Evolutionary conservation across 305 asterid genomes (phyloP).

Genomic region (Fraxinus velutina): DNA sequence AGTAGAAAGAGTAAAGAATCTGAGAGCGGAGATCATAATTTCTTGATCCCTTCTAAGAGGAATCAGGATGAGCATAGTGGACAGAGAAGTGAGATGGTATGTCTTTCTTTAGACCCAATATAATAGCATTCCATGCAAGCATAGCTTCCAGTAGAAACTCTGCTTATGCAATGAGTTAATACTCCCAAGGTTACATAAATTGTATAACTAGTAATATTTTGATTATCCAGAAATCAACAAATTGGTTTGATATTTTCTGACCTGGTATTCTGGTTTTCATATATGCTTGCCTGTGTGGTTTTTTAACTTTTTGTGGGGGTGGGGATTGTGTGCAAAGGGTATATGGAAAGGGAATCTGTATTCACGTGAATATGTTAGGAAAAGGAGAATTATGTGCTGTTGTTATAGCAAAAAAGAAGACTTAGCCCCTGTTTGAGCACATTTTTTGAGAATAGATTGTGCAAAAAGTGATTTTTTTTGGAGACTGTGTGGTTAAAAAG

Average conservation of each 20-base stretch:
- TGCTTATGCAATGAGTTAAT: conserved; percentile 14
- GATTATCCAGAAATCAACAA: conserved; percentile 11
- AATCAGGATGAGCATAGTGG: conserved; percentile 55
- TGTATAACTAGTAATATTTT: conserved; percentile 11
- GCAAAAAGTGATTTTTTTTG: neutral
- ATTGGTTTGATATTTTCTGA: conserved; percentile 8
- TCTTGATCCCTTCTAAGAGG: conserved; percentile 48
- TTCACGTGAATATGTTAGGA: neutral
- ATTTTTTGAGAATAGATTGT: neutral
- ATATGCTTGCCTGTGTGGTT: neutral
- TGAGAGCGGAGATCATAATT: conserved; percentile 55
- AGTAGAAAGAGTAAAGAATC: conserved; percentile 63
- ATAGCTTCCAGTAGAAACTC: conserved; percentile 22
- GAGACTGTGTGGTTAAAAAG: neutral
- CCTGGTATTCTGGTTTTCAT: conserved; percentile 8
- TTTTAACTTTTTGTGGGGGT: neutral
- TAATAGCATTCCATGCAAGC: conserved; percentile 22
- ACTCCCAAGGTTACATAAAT: conserved; percentile 8
- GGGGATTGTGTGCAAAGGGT: neutral
- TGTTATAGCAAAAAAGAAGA: neutral
- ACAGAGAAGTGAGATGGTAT: conserved; percentile 71
- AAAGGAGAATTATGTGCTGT: neutral
- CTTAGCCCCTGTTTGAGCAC: neutral
- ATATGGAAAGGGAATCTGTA: neutral
- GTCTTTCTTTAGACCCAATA: conserved; percentile 40